Evolutionary conservation across 2,329 filamentous ascomycete species (phyloP), one percentile per base, ranked within the genome.

Genomic region (Herpomyces periplanetae): DNA sequence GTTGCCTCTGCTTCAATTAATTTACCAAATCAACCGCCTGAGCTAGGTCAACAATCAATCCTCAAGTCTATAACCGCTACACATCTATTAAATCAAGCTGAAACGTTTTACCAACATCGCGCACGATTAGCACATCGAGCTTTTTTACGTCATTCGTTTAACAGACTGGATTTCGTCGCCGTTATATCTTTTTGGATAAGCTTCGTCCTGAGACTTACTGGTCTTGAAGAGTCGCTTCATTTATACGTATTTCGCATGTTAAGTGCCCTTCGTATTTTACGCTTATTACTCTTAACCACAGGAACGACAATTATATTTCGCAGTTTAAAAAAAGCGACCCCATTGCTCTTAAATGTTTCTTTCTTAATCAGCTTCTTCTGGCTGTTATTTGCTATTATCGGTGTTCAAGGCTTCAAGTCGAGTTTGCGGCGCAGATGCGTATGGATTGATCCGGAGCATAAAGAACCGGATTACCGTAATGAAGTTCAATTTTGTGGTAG

Each of bases 341-440:
- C 84, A 2, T 45, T 87, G 13, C 53, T 96, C 10, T 55, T 88
- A 11, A 69, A 87, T 25, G 73, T 96, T 13, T 73, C 68, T 2
- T 88, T 96, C 33, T 45, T 96, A 10, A 71, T 96, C 27, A 53
- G 65, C 7, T 96, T 96, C 40, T 96, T 96, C 40, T 96, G 80
- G 80, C 50, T 96, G 16, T 43, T 91, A 5, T 96, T 96, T 40
- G 80, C 71, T 14, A 88, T 96, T 25, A 60, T 96, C 23, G 84
- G 80, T 4, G 64, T 96, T 10, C 84, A 96, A 35, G 87, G 66
- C 38, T 96, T 96, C 37, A 48, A 49, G 24, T 44, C 44, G 17
- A 48, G 44, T 27, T 31, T 47, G 7, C 33, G 42, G 16, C 37
- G 45, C 14, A 40, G 35, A 7, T 49, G 45, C 23, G 41, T 45